phyloP scores from a whole-genome alignment of 2,329 filamentous ascomycete species.

The Pestalotiopsis sp. region DNA sequence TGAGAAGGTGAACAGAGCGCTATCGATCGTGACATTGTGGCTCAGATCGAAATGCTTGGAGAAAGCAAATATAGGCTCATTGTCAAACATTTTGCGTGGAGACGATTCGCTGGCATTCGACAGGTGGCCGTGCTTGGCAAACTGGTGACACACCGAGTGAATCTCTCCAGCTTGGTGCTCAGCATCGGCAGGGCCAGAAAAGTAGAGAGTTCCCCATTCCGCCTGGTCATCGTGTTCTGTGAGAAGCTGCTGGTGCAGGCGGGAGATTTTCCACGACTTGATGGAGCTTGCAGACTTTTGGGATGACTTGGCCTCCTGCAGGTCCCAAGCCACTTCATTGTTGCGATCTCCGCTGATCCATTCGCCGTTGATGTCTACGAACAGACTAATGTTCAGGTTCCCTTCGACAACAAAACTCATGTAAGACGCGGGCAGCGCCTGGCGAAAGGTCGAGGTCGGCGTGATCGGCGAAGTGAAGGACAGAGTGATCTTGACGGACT shows the following conservation, averaged over 20 bases:
- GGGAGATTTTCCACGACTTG: conserved; percentile 67
- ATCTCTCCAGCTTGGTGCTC: conserved; percentile 73
- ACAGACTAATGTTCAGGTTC: conserved; percentile 61
- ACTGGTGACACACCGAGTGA: conserved; percentile 62
- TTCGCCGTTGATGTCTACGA: conserved; percentile 70
- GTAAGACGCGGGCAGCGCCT: conserved; percentile 82
- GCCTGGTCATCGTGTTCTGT: conserved; percentile 73
- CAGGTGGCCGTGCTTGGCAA: conserved; percentile 66
- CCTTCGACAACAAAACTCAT: conserved; percentile 71
- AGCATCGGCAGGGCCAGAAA: conserved; percentile 68
- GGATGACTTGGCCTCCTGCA: conserved; percentile 46
- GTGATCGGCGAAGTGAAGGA: conserved; percentile 76
- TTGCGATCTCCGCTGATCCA: conserved; percentile 79
- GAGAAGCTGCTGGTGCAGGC: conserved; percentile 65
- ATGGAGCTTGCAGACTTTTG: conserved; percentile 35
- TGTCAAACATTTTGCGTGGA: conserved; percentile 71
- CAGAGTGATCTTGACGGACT: conserved; percentile 39
- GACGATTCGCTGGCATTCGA: conserved; percentile 65
- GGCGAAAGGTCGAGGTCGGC: conserved; percentile 75
- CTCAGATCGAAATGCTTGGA: conserved; percentile 60
- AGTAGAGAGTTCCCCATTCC: conserved; percentile 82
- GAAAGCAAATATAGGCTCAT: conserved; percentile 83
- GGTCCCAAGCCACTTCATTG: conserved; percentile 69
- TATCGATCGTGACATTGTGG: conserved; percentile 40
- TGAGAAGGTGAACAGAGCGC: conserved; percentile 72